Evolutionary conservation across 2,329 filamentous ascomycete genomes (phyloP), one percentile per base, ranked within the genome.

Genomic region (Ceratocystis variospora): DNA sequence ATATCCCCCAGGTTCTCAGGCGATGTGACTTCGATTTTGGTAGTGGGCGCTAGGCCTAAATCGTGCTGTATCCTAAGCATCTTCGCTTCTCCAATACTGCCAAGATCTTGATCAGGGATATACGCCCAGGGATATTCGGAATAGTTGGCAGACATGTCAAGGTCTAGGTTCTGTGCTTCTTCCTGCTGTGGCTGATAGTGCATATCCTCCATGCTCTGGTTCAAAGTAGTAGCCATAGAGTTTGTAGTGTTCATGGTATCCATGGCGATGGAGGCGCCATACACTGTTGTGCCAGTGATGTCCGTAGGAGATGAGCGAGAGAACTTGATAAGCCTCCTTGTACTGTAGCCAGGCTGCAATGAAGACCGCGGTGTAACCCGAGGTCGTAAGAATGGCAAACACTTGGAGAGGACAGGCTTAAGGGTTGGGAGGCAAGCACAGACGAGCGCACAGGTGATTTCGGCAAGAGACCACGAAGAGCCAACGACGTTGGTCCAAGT

Each of bases 341-440:
- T 12, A 46, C 62, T 46, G 17, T 31, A 19, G 17, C 15, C 31
- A 6, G 45, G 25, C 44, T 50, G 25, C 7, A 31, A 17, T 37
- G 55, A 12, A n/a, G 12, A 19, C 45, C 61, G 59, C 5, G 15
- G n/a, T 5, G 63, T 65, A 4, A 65, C 45, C 12, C 37, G 59
- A 8, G 53, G 15, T 59, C 68, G 63, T 33, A 72, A 65, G 25
- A 67, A 61, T 8, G 72, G 71, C 62, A 72, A 70, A 61, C 69
- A 61, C 31, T 71, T 71, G 37, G 71, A 69, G 22, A 72, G 57
- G 31, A 72, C 65, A 17, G 71, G 71, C 12, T 71, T 70, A 45
- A 72, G 66, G 5, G 70, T 72, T 33, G 70, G 69, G 8, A 72
- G 69, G 46, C 70, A 71, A 44, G 70, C 69, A 66, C 69, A 71